Percentiles rank a stretch among this genome's conserved stretches.
phyloP scores from a whole-genome alignment of 2,329 filamentous ascomycete species.

The Pezicula neosporulosa region DNA sequence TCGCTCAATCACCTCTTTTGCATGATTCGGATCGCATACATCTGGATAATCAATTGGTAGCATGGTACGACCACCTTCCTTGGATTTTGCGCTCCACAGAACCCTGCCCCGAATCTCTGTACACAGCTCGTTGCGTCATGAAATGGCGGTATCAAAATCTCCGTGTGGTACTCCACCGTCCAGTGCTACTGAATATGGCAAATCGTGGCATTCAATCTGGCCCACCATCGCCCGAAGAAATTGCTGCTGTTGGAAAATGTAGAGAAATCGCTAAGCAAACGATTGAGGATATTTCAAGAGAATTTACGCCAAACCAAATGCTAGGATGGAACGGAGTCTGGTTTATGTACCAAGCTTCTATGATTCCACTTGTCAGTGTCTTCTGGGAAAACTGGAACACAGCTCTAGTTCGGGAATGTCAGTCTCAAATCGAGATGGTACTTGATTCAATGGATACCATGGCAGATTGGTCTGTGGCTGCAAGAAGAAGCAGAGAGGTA shows the following conservation, averaged over 20 bases:
- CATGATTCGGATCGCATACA: conserved; percentile 62
- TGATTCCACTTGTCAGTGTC: conserved; percentile 73
- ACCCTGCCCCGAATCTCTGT: conserved; percentile 66
- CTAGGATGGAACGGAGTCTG: conserved; percentile 79
- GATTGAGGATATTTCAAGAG: conserved; percentile 68
- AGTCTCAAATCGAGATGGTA: conserved; percentile 54
- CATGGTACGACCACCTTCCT: conserved; percentile 70
- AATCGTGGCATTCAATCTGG: conserved; percentile 20
- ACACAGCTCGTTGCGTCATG: conserved; percentile 70
- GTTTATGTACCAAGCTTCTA: conserved; percentile 77
- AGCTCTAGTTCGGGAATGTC: conserved; percentile 38
- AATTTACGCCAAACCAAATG: conserved; percentile 72
- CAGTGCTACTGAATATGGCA: conserved; percentile 65
- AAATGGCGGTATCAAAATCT: conserved; percentile 81
- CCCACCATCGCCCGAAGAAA: conserved; percentile 52
- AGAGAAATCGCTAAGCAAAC: conserved; percentile 66
- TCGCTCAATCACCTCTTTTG: conserved; percentile 66
- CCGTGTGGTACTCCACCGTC: conserved; percentile 71
- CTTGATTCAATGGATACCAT: conserved; percentile 60
- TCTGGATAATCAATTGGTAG: conserved; percentile 65
- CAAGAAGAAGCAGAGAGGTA: conserved; percentile 59
- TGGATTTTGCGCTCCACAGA: conserved; percentile 61
- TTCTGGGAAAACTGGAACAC: conserved; percentile 56
- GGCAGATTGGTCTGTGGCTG: conserved; percentile 62
- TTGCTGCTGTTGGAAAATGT: conserved; percentile 65